A percentile compares a stretch with the other conserved stretches of the same genome.
These are phyloP conservation scores for Rhodotorula sp. DNA, from an alignment of 1,284 basidiomycete species.

Conservation along the genomic window DNA sequence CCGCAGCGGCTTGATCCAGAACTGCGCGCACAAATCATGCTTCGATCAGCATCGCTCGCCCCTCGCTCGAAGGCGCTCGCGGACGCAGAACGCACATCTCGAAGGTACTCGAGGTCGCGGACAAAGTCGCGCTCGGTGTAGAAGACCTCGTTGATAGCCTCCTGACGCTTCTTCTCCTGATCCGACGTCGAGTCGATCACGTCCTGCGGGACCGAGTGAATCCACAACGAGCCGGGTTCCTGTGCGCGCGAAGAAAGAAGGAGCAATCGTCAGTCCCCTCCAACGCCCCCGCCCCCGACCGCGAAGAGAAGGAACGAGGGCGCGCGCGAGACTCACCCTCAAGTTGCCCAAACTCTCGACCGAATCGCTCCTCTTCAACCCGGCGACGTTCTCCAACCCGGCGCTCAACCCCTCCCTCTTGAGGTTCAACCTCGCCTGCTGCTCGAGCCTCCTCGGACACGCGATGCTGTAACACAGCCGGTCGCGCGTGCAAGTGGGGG, in stretches of 20 bases:
- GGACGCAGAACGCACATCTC: slow-evolving; percentile 67
- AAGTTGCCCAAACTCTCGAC: slow-evolving; percentile 78
- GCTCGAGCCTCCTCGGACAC: slow-evolving; percentile 89
- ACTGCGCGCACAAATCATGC: slow-evolving; percentile 53
- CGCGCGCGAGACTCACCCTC: slow-evolving; percentile 57
- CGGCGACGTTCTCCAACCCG: slow-evolving; percentile 47
- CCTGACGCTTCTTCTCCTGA: slow-evolving; percentile 91
- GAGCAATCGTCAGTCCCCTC: background rate
- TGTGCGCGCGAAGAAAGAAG: no score
- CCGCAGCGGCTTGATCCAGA: slow-evolving; percentile 84
- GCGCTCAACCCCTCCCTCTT: slow-evolving; percentile 65
- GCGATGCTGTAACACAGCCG: slow-evolving; percentile 94
- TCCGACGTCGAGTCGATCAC: slow-evolving; percentile 89
- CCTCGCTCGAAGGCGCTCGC: background rate
- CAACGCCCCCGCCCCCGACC: background rate
- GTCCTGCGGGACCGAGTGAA: slow-evolving; percentile 92
- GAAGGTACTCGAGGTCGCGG: slow-evolving; percentile 93
- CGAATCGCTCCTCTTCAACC: slow-evolving; percentile 69
- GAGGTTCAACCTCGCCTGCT: slow-evolving; percentile 84
- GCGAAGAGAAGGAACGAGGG: slow-evolving; percentile 20
- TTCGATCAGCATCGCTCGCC: slow-evolving; percentile 1
- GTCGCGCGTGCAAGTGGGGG: slow-evolving; percentile 92
- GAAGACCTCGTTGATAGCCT: slow-evolving; percentile 98
- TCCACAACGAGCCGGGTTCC: slow-evolving; percentile 94
- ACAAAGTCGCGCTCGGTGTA: slow-evolving; percentile 99